Conservation (phyloP, 805 yeast genomes). For the Tetrapisispora nanseiensis region DNA sequence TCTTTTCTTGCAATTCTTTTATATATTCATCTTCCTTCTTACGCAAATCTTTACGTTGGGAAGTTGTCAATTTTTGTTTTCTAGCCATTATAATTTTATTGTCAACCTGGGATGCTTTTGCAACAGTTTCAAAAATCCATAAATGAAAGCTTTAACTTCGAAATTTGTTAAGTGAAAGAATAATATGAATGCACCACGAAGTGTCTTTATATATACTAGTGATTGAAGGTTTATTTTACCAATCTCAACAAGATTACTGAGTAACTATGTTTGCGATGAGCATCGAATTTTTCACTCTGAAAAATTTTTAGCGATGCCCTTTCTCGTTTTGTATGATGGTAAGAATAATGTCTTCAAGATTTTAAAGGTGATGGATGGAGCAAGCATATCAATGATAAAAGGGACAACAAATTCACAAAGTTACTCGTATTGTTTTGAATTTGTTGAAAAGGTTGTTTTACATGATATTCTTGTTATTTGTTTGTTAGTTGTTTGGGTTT, state of each 20-base stretch:
- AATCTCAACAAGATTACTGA: not conserved
- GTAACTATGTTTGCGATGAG: constrained; percentile 11
- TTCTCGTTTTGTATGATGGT: constrained; percentile 1
- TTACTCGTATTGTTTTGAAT: too few species aligned
- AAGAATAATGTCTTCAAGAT: not conserved
- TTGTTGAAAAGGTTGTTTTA: too few species aligned
- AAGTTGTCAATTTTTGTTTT: constrained; percentile 25
- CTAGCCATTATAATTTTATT: constrained; percentile 27
- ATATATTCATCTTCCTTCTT: constrained; percentile 30
- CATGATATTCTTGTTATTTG: too few species aligned
- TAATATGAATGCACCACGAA: too few species aligned
- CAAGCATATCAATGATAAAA: too few species aligned
- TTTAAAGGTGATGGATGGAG: not conserved
- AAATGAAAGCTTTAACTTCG: not conserved
- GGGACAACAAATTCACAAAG: too few species aligned
- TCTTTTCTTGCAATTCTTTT: constrained; percentile 38
- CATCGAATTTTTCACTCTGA: constrained; percentile 1
- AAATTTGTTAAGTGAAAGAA: too few species aligned
- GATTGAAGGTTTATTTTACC: too few species aligned
- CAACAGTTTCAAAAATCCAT: too few species aligned
- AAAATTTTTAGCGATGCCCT: not conserved
- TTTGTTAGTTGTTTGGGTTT: too few species aligned
- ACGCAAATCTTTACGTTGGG: constrained; percentile 33
- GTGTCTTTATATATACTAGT: too few species aligned
- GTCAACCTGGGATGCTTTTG: not conserved